Base-by-base conservation (phyloP, 1,139 yeast genomes). In the Pichia sp. region DNA sequence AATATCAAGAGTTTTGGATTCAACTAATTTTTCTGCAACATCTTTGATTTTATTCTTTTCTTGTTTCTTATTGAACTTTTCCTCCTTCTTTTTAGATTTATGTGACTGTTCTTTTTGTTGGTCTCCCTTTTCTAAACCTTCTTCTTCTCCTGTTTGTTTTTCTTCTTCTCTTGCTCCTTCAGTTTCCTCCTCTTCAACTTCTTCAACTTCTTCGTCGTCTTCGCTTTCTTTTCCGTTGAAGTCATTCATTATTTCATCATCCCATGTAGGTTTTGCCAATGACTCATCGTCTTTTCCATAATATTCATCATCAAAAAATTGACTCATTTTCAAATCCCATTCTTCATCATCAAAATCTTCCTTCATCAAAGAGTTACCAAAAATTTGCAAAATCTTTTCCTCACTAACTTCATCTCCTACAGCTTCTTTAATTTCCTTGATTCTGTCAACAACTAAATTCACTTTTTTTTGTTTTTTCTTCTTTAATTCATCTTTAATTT, bases 311-410 rank as follows among this genome's bases (percentile, higher is more conserved):
- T 87, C 77, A 62, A 94, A 94, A 35, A 90, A 77, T 59, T 86
- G 83, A 35, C 84, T 80, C 83, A 94, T 82, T 51, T 87, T 81
- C 51, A 67, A 69, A 63, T 94, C 97, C 98, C 98, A 94, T 51
- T 86, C 95, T 35, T 82, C 79, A 58, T 85, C 90, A 55, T 87
- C 90, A 62, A 87, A 94, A 60, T 92, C 97, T 44, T 84, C 95
- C 43, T 86, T 85, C 51, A 94, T 68, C 54, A 89, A 73, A 35
- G 82, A 71, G 47, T 83, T 84, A 6, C 90, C 87, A 61, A 83
- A 79, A 8, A 84, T 82, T 51, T 70, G 74, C 48, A 75, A 68
- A 33, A 84, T 81, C 37, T 74, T 67, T 41, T 77, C 84, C 51
- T 80, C 83, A 36, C 80, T 73, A 9, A 78, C 74, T 20, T 84